Conservation (phyloP, 1,139 yeast genomes). For the Petasospora fabianii region DNA sequence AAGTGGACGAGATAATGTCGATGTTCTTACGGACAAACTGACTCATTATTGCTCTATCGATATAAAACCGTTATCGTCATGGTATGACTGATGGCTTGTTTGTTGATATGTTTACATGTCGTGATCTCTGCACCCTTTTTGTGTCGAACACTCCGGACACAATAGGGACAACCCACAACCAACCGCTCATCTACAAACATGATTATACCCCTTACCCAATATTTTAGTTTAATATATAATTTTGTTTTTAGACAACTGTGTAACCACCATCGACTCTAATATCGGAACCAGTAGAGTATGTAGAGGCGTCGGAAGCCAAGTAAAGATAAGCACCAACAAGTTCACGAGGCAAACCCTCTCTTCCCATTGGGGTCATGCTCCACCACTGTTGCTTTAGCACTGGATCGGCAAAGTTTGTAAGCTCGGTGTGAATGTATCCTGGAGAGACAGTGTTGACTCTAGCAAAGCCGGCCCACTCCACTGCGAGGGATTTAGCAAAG, state of each 20-base stretch:
- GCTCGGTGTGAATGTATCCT: conserved; percentile 75
- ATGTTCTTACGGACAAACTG: conserved; percentile 21
- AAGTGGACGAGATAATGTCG: conserved; percentile 17
- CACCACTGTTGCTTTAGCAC: conserved; percentile 61
- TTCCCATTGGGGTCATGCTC: conserved; percentile 74
- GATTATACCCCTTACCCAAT: too few species aligned
- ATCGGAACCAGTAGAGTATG: conserved; percentile 85
- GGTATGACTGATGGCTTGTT: not conserved
- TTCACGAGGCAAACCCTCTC: conserved; percentile 75
- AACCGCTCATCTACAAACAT: too few species aligned
- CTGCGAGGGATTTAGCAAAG: conserved; percentile 75
- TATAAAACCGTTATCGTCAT: not conserved
- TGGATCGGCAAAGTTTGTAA: conserved; percentile 55
- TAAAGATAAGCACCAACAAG: conserved; percentile 84
- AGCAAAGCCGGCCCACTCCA: conserved; percentile 88
- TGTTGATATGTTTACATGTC: too few species aligned
- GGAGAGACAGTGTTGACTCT: conserved; percentile 85
- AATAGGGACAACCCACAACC: too few species aligned
- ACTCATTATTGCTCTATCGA: too few species aligned
- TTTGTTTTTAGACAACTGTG: conserved; percentile 37
- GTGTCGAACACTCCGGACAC: too few species aligned
- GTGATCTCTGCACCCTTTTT: too few species aligned
- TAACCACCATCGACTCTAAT: conserved; percentile 86
- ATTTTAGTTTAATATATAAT: too few species aligned
- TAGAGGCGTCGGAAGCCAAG: conserved; percentile 78